Base-by-base conservation (phyloP, 208 protist genomes). In the Angomonas deanei region DNA sequence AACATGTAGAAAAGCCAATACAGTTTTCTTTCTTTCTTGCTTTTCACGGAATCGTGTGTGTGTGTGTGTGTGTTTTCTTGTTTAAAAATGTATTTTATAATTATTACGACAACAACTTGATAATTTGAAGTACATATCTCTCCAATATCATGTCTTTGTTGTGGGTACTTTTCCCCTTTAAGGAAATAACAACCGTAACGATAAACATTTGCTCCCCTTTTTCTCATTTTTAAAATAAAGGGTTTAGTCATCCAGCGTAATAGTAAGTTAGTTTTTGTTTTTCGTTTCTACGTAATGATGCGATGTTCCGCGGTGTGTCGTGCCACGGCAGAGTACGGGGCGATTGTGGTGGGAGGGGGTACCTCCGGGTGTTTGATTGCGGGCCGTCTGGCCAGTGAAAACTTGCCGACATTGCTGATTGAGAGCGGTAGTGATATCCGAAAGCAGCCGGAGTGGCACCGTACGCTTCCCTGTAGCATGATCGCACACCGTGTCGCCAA, bases 361-460 rank as follows among this genome's bases (percentile, higher is more conserved):
- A 34, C 70, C n/a, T 61, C 77, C 26, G 87, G 87, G 17, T 89
- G 78, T 36, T 81, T 91, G 19, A 63, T 93, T 23, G 87, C 87
- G 2, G 83, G 82, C 17, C 70, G 83, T 0, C 82, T 93, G 28
- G 83, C 66, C 23, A 82, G 85, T 74, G 81, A 87, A 57, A 90
- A 93, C 63, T 13, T 86, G 1, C 70, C 70, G 19, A 87, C 79
- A 21, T 66, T 86, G 26, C 55, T 93, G 11, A 28, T 93, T 0
- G 87, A 93, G 71, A 77, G 80, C 31, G 87, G 87, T 38, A 52
- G 33, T 5, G 83, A 93, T 58, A 76, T 93, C 32, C 82, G 83
- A 36, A 57, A 74, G 59, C 48, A 59, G 32, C 83, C 72, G 0
- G 69, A 70, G n/a, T 93, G 87, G 87, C 68, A 82, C 70, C 49